Base-by-base conservation (phyloP, 257 asterid genomes). In the Nicotiana sylvestris region DNA sequence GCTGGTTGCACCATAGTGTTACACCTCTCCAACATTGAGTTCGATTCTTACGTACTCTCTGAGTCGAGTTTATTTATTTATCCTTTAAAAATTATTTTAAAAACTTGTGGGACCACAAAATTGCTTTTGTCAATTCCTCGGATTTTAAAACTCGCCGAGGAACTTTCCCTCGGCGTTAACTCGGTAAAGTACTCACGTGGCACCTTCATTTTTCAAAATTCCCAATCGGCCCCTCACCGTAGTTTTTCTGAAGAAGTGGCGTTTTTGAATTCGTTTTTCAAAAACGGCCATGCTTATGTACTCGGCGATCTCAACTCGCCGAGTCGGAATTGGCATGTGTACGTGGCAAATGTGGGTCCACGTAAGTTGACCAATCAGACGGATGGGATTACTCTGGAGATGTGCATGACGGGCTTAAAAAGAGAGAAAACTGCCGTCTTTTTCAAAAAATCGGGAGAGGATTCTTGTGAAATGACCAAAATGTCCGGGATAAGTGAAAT, bases 331-430 rank as follows among this genome's bases (percentile, higher is more conserved):
- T 90, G 93, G 91, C 92, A 90, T 68, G 82, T 88, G 61, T 88
- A 86, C 80, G 87, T 81, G 76, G 90, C 91, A 12, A n/a, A 21
- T 6, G 4, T n/a, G 18, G 76, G 66, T 13, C 35, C 78, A 3
- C 6, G 30, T 9, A 21, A 2, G 25, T 25, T 15, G 6, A 61
- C 1, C 10, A 29, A 57, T 58, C 60, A 9, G 21, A 77, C 65
- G 12, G 43, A 80, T 33, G 87, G 13, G 55, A 5, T 82, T 12
- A 65, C 70, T 7, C 0, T 90, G 37, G 93, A 90, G 74, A 84
- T 90, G 88, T 88, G 93, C 85, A 90, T 90, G 93, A 90, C 90
- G 3, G 89, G 89, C 1, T 25, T 90, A 80, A 83, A 88, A 83
- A 51, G 86, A 82, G 69, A 82, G 1, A 88, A 84, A 16, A 84